These are phyloP conservation scores for Coemansia sp. DNA, from an alignment of 192 early-diverging fungal species.

Conservation along the genomic window DNA sequence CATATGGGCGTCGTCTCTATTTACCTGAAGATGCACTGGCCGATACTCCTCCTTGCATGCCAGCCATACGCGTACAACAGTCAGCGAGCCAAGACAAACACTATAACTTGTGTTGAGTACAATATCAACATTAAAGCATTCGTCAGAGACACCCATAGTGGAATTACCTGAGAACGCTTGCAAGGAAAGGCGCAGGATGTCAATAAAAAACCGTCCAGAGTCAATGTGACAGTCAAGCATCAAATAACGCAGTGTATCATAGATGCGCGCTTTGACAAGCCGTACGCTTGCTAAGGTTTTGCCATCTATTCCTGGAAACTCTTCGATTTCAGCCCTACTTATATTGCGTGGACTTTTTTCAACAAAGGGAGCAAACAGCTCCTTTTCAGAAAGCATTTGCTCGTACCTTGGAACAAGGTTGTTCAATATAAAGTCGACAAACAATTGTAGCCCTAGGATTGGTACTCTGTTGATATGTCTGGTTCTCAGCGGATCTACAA, in stretches of 20 bases:
- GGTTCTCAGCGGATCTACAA: conserved; percentile 20
- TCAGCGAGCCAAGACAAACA: conserved; percentile 33
- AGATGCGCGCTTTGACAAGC: conserved; percentile 10
- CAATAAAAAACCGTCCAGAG: conserved; percentile 35
- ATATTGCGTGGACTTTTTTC: not conserved
- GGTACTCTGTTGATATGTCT: conserved; percentile 29
- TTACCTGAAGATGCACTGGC: conserved; percentile 22
- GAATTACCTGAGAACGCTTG: conserved; percentile 11
- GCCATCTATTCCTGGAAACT: not conserved
- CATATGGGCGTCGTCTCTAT: not conserved
- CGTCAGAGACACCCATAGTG: not conserved
- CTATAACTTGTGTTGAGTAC: conserved; percentile 26
- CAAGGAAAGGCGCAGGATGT: conserved; percentile 33
- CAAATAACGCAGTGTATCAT: conserved; percentile 25
- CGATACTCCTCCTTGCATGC: conserved; percentile 40
- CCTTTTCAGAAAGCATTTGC: conserved; percentile 23
- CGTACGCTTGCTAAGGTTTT: not conserved
- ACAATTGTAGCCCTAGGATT: conserved; percentile 24
- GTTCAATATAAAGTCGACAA: conserved; percentile 32
- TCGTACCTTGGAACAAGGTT: conserved; percentile 28
- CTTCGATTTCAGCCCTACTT: not conserved
- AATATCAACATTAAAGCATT: conserved; percentile 9
- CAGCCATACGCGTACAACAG: conserved; percentile 41
- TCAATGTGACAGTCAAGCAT: conserved; percentile 32
- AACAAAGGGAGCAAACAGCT: conserved; percentile 28